Percentiles rank a stretch among this genome's conserved stretches.
phyloP scores from a whole-genome alignment of 2,329 filamentous ascomycete species.

The Clarireedia sp. region DNA sequence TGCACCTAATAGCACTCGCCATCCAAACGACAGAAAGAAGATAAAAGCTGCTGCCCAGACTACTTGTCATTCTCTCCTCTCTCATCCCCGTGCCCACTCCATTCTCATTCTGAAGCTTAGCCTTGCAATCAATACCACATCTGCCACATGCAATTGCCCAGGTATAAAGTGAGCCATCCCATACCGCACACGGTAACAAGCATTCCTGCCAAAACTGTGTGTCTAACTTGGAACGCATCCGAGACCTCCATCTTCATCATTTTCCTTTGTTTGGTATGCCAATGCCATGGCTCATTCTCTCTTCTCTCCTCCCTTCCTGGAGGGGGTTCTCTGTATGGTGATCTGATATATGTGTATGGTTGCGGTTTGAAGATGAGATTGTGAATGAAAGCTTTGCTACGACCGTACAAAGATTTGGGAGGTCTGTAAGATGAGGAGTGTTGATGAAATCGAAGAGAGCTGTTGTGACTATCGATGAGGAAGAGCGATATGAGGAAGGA shows the following conservation, averaged over 20 bases:
- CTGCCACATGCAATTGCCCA: background rate
- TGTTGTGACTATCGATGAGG: slow-evolving; percentile 23
- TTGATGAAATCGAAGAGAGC: slow-evolving; percentile 15
- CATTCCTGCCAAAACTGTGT: slow-evolving; percentile 20
- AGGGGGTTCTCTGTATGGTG: slow-evolving; percentile 7
- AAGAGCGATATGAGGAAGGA: slow-evolving; percentile 30
- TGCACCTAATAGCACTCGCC: too few relatives aligned
- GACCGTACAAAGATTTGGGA: slow-evolving; percentile 14
- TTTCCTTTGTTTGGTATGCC: slow-evolving; percentile 27
- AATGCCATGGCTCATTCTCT: slow-evolving; percentile 26
- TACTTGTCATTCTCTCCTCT: background rate
- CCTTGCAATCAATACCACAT: background rate
- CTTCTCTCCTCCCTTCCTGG: slow-evolving; percentile 3
- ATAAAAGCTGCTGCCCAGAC: background rate
- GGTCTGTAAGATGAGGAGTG: slow-evolving; percentile 7
- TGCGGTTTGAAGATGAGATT: slow-evolving; percentile 16
- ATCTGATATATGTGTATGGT: slow-evolving; percentile 22
- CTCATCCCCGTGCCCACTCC: background rate
- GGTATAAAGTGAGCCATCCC: background rate
- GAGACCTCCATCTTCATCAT: slow-evolving; percentile 28
- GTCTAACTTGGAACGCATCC: slow-evolving; percentile 27
- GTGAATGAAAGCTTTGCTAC: slow-evolving; percentile 15
- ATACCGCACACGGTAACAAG: background rate
- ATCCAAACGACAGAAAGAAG: too few relatives aligned
- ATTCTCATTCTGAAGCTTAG: background rate